These are phyloP conservation scores for Udeniomyces megalosporus DNA, from an alignment of 768 basidiomycete species.

Conservation along the genomic window DNA sequence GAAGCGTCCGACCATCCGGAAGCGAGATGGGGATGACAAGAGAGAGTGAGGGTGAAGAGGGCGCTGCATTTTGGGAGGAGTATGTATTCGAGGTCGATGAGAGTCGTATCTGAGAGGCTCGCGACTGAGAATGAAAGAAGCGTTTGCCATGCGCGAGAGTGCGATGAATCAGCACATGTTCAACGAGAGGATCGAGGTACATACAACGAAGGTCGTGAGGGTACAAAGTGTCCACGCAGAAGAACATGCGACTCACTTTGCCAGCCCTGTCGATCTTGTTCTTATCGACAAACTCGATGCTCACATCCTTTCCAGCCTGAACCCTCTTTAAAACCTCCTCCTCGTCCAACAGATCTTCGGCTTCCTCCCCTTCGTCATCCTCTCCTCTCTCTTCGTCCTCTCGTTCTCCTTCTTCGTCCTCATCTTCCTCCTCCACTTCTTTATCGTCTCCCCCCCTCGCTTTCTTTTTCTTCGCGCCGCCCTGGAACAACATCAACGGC, in stretches of 20 bases:
- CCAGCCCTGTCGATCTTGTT: no score
- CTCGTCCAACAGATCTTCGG: slow-evolving; percentile 5
- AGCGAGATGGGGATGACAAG: slow-evolving; percentile 1
- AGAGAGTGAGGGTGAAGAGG: not conserved
- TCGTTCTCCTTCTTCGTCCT: not conserved
- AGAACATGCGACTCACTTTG: not conserved
- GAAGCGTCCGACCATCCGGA: not conserved
- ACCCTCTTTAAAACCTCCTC: not conserved
- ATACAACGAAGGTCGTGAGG: no score
- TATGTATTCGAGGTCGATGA: not conserved
- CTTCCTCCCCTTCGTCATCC: not conserved
- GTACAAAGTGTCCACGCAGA: not conserved
- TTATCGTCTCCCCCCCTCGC: not conserved
- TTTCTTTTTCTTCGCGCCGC: not conserved
- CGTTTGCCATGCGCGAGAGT: not conserved
- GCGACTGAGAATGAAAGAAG: not conserved
- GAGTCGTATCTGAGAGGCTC: not conserved
- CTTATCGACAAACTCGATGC: not conserved
- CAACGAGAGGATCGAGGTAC: no score
- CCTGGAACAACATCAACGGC: not conserved
- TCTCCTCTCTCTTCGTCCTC: slow-evolving; percentile 1
- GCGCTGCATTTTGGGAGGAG: not conserved
- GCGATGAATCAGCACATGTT: not conserved
- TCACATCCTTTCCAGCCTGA: not conserved
- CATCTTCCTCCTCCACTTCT: not conserved